Evolutionary conservation across 768 basidiomycete species (phyloP).

Genomic region (Leccinum uliginosum): DNA sequence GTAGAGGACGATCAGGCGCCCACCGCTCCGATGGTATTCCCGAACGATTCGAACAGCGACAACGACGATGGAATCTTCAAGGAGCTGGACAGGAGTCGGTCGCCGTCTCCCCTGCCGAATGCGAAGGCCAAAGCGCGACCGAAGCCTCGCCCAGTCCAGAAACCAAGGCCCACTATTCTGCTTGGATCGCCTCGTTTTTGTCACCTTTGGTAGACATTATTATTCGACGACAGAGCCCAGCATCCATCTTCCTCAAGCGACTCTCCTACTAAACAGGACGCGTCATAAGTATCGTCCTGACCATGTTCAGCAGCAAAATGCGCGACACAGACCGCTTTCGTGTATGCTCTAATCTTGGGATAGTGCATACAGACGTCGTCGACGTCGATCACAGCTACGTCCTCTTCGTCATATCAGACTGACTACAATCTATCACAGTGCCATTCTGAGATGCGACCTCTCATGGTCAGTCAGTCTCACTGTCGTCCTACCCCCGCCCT

Average conservation of each 20-base stretch:
- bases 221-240: constrained; percentile 14
- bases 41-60: constrained; percentile 13
- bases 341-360: constrained; percentile 10
- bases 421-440: constrained; percentile 47
- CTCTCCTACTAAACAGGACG: constrained; percentile 7
- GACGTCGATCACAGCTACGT: constrained; percentile 9
- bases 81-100: constrained; percentile 23
- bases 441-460: constrained; percentile 80
- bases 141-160: constrained; percentile 41
- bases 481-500: neutral
- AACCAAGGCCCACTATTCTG: constrained; percentile 14
- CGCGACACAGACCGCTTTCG: constrained; percentile 23
- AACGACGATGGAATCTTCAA: constrained; percentile 26
- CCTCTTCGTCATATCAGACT: constrained; percentile 14
- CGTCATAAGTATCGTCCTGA: neutral
- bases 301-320: neutral
- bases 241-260: constrained; percentile 5
- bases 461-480: constrained; percentile 58
- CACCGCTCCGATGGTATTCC: constrained; percentile 11
- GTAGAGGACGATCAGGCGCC: constrained; percentile 20
- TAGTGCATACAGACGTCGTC: constrained; percentile 20
- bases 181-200: too few relatives aligned
- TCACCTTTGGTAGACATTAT: too few relatives aligned
- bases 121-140: constrained; percentile 23
- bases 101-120: constrained; percentile 16